Conservation (phyloP, 1,139 yeast species). For the Yamadazyma blattariae region DNA sequence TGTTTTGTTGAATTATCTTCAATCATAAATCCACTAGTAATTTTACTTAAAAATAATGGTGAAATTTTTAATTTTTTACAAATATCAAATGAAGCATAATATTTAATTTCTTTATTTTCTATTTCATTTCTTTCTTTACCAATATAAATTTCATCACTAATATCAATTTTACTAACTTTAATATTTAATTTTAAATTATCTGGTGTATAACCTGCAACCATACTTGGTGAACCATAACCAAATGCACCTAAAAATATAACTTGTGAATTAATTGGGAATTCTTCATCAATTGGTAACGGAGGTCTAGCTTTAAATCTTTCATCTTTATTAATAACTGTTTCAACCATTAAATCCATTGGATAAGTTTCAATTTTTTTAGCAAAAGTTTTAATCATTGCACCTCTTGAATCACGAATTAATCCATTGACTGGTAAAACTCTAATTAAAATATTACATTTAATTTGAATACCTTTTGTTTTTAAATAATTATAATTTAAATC, state of each 20-base stretch:
- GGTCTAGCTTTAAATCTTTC: slow-evolving; percentile 68
- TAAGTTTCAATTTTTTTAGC: slow-evolving; percentile 51
- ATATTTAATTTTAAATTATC: slow-evolving; percentile 54
- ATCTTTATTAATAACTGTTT: slow-evolving; percentile 71
- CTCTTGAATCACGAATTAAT: slow-evolving; percentile 61
- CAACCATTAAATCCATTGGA: slow-evolving; percentile 80
- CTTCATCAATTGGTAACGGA: slow-evolving; percentile 76
- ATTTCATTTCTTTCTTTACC: slow-evolving; percentile 57
- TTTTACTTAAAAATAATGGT: slow-evolving; percentile 67
- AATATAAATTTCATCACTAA: slow-evolving; percentile 57
- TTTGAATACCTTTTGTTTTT: slow-evolving; percentile 55
- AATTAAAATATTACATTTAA: slow-evolving; percentile 54
- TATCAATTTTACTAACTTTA: slow-evolving; percentile 45
- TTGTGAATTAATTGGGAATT: slow-evolving; percentile 70
- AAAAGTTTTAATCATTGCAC: slow-evolving; percentile 75
- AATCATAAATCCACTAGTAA: slow-evolving; percentile 72
- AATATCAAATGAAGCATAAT: slow-evolving; percentile 67
- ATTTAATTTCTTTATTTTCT: slow-evolving; percentile 57
- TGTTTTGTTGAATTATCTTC: slow-evolving; percentile 38
- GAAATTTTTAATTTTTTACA: slow-evolving; percentile 56
- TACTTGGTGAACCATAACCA: slow-evolving; percentile 86
- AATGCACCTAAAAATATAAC: slow-evolving; percentile 85
- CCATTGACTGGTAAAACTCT: slow-evolving; percentile 83
- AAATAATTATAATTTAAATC: slow-evolving; percentile 24
- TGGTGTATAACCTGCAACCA: slow-evolving; percentile 60